These are phyloP conservation scores for Macadamia integrifolia DNA, from an alignment of 164 flowering plant species.

Conservation along the genomic window DNA sequence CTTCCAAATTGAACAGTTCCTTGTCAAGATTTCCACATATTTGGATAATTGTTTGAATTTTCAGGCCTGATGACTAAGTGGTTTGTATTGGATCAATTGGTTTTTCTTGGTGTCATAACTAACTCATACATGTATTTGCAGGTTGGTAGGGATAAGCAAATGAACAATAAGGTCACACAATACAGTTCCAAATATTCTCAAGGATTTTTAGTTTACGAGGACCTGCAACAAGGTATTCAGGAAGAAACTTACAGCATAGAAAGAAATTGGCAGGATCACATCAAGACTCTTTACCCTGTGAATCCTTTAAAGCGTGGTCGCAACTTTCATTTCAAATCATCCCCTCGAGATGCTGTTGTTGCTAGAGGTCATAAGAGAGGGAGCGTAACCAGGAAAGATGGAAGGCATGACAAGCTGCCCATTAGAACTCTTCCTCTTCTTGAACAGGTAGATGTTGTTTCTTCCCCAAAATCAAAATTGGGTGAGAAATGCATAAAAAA, in stretches of 20 bases:
- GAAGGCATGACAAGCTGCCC: not conserved
- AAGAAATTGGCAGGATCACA: slow-evolving; percentile 2
- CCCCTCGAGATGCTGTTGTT: slow-evolving; percentile 1
- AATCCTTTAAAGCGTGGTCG: slow-evolving; percentile 8
- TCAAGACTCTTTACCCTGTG: not conserved
- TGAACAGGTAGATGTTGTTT: slow-evolving; percentile 16
- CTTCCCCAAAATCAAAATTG: slow-evolving; percentile 9
- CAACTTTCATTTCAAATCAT: not conserved
- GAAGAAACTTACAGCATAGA: not conserved
- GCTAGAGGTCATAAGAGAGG: slow-evolving; percentile 6
- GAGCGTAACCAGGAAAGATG: slow-evolving; percentile 8
- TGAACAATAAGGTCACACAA: not conserved
- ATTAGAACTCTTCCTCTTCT: slow-evolving; percentile 3
- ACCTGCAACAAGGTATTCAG: not conserved
- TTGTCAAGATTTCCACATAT: not conserved
- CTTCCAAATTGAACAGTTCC: not conserved
- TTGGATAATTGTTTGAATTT: not conserved
- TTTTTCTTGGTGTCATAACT: slow-evolving; percentile 1
- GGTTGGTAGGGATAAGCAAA: slow-evolving; percentile 14
- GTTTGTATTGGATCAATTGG: not conserved
- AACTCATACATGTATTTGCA: slow-evolving; percentile 10
- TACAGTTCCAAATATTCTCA: not conserved
- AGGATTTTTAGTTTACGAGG: slow-evolving; percentile 2
- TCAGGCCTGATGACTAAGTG: no score
- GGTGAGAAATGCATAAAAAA: slow-evolving; percentile 14